A percentile compares a stretch with the other conserved stretches of the same genome.
phyloP scores from a whole-genome alignment of 2,329 filamentous ascomycete genomes.

The Blumeriella jaapii region DNA sequence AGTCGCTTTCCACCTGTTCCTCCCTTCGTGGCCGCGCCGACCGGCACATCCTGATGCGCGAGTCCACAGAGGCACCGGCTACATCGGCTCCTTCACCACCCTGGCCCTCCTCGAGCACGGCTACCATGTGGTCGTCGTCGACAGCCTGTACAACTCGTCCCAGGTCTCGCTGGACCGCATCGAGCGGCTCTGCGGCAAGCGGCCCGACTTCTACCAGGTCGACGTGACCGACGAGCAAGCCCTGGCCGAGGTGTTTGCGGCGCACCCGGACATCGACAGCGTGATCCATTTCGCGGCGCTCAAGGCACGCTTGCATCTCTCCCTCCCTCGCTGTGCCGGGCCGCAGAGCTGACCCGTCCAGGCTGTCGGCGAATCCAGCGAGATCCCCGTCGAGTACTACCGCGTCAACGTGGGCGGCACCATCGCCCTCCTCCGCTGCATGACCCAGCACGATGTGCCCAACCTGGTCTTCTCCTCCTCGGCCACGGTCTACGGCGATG shows the following conservation, averaged over 20 bases:
- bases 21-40: background rate
- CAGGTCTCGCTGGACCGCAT: slow-evolving; percentile 87
- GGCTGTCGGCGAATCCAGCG: slow-evolving; percentile 91
- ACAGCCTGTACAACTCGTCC: slow-evolving; percentile 96
- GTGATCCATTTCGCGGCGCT: slow-evolving; percentile 98
- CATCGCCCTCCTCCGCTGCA: slow-evolving; percentile 72
- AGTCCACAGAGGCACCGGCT: slow-evolving; percentile 74
- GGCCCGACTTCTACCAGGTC: slow-evolving; percentile 70
- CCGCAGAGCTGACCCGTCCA: slow-evolving; percentile 29
- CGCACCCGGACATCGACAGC: slow-evolving; percentile 88
- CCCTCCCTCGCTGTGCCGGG: too few species aligned
- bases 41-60: slow-evolving; percentile 21
- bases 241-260: slow-evolving; percentile 77
- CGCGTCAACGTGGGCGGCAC: slow-evolving; percentile 91
- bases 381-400: slow-evolving; percentile 96
- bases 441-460: slow-evolving; percentile 80
- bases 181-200: slow-evolving; percentile 83
- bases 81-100: slow-evolving; percentile 96
- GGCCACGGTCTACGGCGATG: slow-evolving; percentile 90
- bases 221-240: slow-evolving; percentile 80
- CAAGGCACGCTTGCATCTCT: slow-evolving; percentile 51
- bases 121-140: slow-evolving; percentile 93
- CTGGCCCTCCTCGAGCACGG: slow-evolving; percentile 85
- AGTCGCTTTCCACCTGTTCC: slow-evolving; percentile 27
- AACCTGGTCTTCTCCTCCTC: slow-evolving; percentile 99